Base-by-base conservation (phyloP, 768 basidiomycete species). In the Leucocoprinus leucothites region DNA sequence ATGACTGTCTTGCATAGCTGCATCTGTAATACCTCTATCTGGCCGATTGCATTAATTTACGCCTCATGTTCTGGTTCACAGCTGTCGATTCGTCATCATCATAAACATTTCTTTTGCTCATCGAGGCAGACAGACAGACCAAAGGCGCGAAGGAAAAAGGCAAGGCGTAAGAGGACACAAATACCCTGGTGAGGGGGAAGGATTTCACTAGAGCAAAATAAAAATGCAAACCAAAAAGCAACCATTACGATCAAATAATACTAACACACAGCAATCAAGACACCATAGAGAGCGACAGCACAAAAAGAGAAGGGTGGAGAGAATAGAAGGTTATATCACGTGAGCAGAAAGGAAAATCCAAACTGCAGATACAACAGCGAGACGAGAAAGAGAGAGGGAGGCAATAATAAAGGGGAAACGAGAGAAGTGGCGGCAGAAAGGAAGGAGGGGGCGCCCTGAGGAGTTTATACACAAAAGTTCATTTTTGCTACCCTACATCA, bases 401-500 rank as follows among this genome's bases (percentile, higher is more conserved):
- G 18, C 11, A 14, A 36, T 21, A 36, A 58, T 42, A 62, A 57
- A 63, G 57, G 52, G 63, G 58, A 58, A 50, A 51, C 54, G 41
- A 45, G 48, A 52, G 18, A 51, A 36, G 49, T 50, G 21, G 40
- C 40, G 38, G 21, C 22, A 9, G 13, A n/a, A 28, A 38, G 22
- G 19, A 21, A 57, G 21, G 5, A n/a, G 45, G 18, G 25, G 28
- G 38, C 38, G 19, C n/a, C 25, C 31, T 31, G 31, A 11, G 18
- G 52, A 25, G 48, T 49, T 46, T 41, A 38, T 38, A 38, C 16
- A 38, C 38, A 38, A n/a, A 3, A n/a, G 5, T 13, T n/a, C 3
- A 9, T 38, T 38, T 38, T 38, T 11, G 16, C 14, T 38, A n/a
- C 25, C 49, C 74, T 79, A 92, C 79, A 91, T 81, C 55, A 91